phyloP scores from a whole-genome alignment of 2,329 filamentous ascomycete genomes.

The Cladosporium cucumerinum region DNA sequence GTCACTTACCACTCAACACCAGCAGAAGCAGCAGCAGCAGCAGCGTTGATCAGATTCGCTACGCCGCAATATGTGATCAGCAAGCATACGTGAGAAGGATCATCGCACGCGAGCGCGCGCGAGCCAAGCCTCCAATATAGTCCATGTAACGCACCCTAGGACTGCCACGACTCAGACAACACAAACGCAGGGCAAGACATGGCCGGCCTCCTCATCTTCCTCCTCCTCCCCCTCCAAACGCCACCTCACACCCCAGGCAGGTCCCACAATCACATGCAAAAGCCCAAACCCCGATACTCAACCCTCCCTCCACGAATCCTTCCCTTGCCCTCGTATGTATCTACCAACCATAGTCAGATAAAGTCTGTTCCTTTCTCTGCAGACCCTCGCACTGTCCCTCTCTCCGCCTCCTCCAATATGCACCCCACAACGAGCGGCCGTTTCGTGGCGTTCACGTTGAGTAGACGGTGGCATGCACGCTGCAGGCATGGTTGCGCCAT shows the following conservation, averaged over 20 bases:
- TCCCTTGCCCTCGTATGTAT: not conserved
- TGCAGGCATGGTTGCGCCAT: conserved; percentile 12
- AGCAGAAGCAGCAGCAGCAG: not conserved
- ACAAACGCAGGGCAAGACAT: not conserved
- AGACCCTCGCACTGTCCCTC: not conserved
- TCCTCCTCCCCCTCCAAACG: not conserved
- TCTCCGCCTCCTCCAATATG: not conserved
- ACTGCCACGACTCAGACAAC: not conserved
- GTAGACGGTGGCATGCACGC: conserved; percentile 13
- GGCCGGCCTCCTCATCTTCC: no score
- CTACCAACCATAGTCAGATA: not conserved
- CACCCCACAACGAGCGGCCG: conserved; percentile 1
- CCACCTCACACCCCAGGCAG: no score
- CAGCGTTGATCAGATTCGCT: conserved; percentile 1
- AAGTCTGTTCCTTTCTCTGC: not conserved
- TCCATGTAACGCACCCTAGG: not conserved
- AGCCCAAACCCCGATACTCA: not conserved
- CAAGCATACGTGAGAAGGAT: not conserved
- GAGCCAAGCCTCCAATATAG: not conserved
- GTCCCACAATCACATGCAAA: not conserved
- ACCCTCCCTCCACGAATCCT: not conserved
- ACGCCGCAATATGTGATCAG: not conserved
- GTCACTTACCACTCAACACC: not conserved
- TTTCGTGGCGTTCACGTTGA: conserved; percentile 15
- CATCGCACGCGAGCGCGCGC: not conserved